Evolutionary conservation across 1,139 yeast genomes (phyloP).

Genomic region (Debaryomyces robertsiae): DNA sequence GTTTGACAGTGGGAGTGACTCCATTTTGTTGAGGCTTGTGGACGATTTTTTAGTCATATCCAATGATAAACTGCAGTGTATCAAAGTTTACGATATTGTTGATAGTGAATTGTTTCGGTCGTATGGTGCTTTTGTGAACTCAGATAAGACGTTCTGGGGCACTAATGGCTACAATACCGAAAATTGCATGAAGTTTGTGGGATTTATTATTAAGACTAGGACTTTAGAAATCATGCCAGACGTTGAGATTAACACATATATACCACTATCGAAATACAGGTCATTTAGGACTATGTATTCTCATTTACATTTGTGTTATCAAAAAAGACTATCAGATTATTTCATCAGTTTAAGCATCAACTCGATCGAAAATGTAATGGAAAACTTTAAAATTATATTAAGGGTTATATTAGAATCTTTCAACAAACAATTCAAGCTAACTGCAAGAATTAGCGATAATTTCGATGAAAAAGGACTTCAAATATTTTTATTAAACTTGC

Average conservation of each 20-base stretch:
- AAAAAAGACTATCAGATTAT: conserved; percentile 18
- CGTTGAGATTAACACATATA: conserved; percentile 12
- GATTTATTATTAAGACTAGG: conserved; percentile 26
- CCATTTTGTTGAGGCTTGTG: conserved; percentile 64
- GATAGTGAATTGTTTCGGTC: conserved; percentile 42
- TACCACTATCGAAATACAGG: conserved; percentile 16
- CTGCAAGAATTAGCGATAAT: conserved; percentile 6
- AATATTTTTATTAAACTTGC: conserved; percentile 9
- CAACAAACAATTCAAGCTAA: conserved; percentile 6
- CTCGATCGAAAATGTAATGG: conserved; percentile 12
- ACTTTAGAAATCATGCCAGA: conserved; percentile 15
- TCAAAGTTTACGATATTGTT: conserved; percentile 21
- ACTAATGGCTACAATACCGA: conserved; percentile 10
- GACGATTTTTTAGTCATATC: conserved; percentile 84
- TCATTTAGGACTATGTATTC: conserved; percentile 20
- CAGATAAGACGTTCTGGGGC: conserved; percentile 49
- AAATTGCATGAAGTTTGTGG: conserved; percentile 30
- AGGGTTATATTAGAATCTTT: conserved; percentile 14
- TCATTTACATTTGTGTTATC: conserved; percentile 21
- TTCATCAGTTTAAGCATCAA: conserved; percentile 15
- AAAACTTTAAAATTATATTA: conserved; percentile 18
- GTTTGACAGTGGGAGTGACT: conserved; percentile 20
- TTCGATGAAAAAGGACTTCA: conserved; percentile 10
- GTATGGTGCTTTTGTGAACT: conserved; percentile 65
- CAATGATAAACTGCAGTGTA: conserved; percentile 28